Base-by-base conservation (phyloP, 1,284 basidiomycete genomes). In the Tilletiopsis washingtonensis region DNA sequence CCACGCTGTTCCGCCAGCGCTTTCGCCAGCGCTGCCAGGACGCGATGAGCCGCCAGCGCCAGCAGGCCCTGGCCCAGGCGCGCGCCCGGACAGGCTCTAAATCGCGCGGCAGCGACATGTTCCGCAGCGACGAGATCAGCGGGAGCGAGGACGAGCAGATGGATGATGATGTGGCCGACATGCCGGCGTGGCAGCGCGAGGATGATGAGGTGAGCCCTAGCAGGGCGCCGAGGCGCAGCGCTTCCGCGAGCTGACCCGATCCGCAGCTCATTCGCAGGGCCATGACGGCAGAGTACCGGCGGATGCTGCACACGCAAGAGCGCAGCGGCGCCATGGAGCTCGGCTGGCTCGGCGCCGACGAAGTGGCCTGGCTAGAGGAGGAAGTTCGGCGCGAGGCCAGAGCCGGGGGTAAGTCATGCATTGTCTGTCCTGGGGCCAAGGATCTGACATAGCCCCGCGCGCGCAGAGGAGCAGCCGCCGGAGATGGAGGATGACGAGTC, bases 351-450 rank as follows among this genome's bases (percentile, higher is more conserved):
- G 45, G 43, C 32, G 12, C 56, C 1, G 57, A 60, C 32, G 36
- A 51, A 7, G 40, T 60, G 48, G 37, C 56, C 3, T 40, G 34
- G 24, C 23, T 60, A 3, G 57, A 60, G 37, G 52, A 57, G 24
- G 57, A 60, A 38, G 48, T 57, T 4, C 34, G 20, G 1, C 24
- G 37, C 5, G 49, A 51, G 27, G 47, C n/a, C n/a, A n/a, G n/a
- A n/a, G n/a, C n/a, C n/a, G n/a, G n/a, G n/a, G n/a, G n/a, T n/a
- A n/a, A n/a, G n/a, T n/a, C n/a, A n/a, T n/a, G n/a, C n/a, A n/a
- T n/a, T n/a, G n/a, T n/a, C n/a, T n/a, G n/a, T n/a, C n/a, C n/a
- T n/a, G n/a, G n/a, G n/a, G n/a, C n/a, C n/a, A n/a, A n/a, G n/a
- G n/a, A n/a, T n/a, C n/a, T n/a, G n/a, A n/a, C n/a, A n/a, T n/a